These are phyloP conservation scores for Cyberlindnera misumaiensis DNA, from an alignment of 805 yeast species.

Conservation along the genomic window DNA sequence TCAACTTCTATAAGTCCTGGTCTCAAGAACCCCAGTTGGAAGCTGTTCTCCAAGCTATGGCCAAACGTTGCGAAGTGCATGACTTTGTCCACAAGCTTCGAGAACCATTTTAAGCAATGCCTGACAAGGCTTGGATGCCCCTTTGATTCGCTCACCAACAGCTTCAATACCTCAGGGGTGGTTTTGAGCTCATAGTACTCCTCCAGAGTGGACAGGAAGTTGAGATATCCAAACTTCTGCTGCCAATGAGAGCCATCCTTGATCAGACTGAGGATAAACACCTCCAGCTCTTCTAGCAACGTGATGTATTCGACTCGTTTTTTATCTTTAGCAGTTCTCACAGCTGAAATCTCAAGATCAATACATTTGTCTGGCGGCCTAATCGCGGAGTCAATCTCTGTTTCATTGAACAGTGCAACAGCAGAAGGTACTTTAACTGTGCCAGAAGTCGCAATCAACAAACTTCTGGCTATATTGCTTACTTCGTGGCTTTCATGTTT, in stretches of 20 bases:
- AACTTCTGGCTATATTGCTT: constrained; percentile 43
- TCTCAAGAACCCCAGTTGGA: constrained; percentile 30
- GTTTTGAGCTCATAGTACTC: constrained; percentile 43
- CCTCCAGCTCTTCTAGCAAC: constrained; percentile 37
- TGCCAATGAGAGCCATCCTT: constrained; percentile 48
- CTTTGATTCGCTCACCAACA: constrained; percentile 41
- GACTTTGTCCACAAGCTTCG: constrained; percentile 43
- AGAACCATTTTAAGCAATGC: constrained; percentile 52
- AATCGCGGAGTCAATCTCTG: constrained; percentile 32
- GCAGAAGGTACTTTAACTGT: constrained; percentile 43
- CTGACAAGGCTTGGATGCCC: constrained; percentile 60
- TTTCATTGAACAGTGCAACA: constrained; percentile 45
- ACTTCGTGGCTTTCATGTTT: constrained; percentile 50
- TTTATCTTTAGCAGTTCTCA: constrained; percentile 53
- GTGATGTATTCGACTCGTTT: constrained; percentile 41
- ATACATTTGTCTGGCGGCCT: constrained; percentile 57
- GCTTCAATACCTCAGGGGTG: constrained; percentile 32
- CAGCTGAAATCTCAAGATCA: constrained; percentile 51
- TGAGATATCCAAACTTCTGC: constrained; percentile 39
- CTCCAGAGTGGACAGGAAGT: constrained; percentile 46
- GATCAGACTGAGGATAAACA: constrained; percentile 24
- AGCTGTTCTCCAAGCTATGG: constrained; percentile 40
- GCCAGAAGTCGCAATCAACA: constrained; percentile 36
- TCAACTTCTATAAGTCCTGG: constrained; percentile 35
- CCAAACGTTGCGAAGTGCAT: constrained; percentile 37